Conservation (phyloP, 805 yeast species). For the Ogataea neopini region DNA sequence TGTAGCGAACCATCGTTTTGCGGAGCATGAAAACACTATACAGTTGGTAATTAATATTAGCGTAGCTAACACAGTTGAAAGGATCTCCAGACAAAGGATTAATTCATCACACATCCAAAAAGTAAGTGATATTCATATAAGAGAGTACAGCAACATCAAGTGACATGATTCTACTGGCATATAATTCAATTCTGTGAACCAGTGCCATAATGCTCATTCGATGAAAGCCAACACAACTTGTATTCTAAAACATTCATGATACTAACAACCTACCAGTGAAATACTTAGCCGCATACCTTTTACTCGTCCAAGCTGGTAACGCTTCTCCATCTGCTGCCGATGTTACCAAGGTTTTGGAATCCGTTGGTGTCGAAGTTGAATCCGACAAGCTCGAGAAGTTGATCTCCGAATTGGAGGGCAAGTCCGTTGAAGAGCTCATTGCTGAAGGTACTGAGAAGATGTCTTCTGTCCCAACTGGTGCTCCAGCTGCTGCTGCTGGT, state of each 20-base stretch:
- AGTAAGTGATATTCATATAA: not conserved
- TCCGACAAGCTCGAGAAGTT: constrained; percentile 70
- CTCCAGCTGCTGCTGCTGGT: constrained; percentile 66
- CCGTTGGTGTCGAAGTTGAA: constrained; percentile 82
- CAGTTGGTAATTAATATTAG: not conserved
- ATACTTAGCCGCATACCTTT: constrained; percentile 92
- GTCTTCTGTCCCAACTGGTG: constrained; percentile 82
- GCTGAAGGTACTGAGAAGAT: constrained; percentile 81
- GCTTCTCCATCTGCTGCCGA: constrained; percentile 78
- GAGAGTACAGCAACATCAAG: not conserved
- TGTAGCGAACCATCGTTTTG: constrained; percentile 7
- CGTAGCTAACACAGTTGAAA: not conserved
- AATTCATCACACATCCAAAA: constrained; percentile 2
- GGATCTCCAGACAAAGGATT: not conserved
- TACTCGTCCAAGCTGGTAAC: constrained; percentile 86
- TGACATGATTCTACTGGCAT: not conserved
- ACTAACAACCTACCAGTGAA: constrained; percentile 51
- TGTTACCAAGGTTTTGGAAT: constrained; percentile 66
- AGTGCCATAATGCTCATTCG: too few species aligned
- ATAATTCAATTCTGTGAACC: not conserved
- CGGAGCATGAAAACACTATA: not conserved
- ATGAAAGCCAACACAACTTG: too few species aligned
- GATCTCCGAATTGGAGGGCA: constrained; percentile 77
- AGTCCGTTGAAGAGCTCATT: constrained; percentile 69
- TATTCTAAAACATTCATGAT: not conserved